phyloP scores from a whole-genome alignment of 345 rosid species.

The Jatropha curcas region DNA sequence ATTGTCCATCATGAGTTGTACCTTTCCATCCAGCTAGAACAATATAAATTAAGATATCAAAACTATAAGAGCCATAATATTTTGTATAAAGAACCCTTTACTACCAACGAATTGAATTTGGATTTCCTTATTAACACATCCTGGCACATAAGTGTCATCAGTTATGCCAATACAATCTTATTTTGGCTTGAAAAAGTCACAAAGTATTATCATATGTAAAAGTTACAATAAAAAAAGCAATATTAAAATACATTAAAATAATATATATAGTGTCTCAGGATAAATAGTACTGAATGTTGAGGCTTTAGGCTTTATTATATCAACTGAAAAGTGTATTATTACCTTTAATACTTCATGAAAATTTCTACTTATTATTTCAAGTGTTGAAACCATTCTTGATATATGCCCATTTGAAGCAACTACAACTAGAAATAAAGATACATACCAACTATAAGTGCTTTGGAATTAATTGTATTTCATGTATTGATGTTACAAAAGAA shows the following conservation, averaged over 20 bases:
- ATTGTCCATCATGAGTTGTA: background rate
- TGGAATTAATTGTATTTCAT: too few species aligned
- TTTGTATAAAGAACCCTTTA: background rate
- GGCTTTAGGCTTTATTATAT: background rate
- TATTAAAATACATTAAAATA: background rate
- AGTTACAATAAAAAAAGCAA: too few species aligned
- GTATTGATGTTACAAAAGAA: too few species aligned
- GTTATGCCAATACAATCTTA: background rate
- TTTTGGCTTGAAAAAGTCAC: background rate
- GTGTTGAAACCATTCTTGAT: background rate
- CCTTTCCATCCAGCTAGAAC: too few species aligned
- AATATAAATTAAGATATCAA: background rate
- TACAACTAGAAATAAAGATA: too few species aligned
- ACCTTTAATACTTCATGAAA: background rate
- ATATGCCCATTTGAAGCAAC: background rate
- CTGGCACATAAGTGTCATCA: background rate
- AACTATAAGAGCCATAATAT: constrained; percentile 6
- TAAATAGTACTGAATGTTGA: background rate
- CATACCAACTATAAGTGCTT: too few species aligned
- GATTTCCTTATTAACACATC: background rate
- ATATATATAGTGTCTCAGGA: background rate
- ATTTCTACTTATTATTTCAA: background rate
- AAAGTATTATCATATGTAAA: too few species aligned
- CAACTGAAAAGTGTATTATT: background rate
- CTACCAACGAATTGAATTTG: background rate